These are phyloP conservation scores for Geotrichum siamense DNA, from an alignment of 1,139 yeast genomes.

Conservation along the genomic window DNA sequence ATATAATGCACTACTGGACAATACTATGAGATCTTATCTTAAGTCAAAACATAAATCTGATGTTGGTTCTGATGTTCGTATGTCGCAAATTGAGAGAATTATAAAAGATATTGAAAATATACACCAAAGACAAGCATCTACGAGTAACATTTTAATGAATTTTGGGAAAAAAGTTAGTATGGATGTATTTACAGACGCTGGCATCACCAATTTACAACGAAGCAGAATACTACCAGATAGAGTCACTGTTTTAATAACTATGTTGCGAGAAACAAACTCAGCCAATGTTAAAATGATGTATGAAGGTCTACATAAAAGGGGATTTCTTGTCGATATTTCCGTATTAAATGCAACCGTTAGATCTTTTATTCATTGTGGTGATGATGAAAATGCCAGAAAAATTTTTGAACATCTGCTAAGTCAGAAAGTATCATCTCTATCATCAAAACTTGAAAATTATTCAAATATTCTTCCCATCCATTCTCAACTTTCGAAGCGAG, in stretches of 20 bases:
- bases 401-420: conserved; percentile 9
- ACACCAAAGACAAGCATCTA: conserved; percentile 17
- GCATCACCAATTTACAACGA: conserved; percentile 17
- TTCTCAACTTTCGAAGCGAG: neutral
- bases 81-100: conserved; percentile 12
- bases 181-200: conserved; percentile 13
- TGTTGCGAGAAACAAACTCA: conserved; percentile 19
- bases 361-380: conserved; percentile 18
- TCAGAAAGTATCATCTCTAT: neutral
- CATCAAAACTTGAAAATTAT: neutral
- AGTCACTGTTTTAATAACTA: conserved; percentile 21
- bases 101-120: conserved; percentile 14
- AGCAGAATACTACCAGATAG: conserved; percentile 21
- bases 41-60: conserved; percentile 6
- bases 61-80: neutral
- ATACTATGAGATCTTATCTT: conserved; percentile 9
- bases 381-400: conserved; percentile 17
- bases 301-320: conserved; percentile 14
- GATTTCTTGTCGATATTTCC: conserved; percentile 19
- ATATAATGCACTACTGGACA: conserved; percentile 20
- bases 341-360: conserved; percentile 19
- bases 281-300: conserved; percentile 19
- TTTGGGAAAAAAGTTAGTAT: conserved; percentile 19
- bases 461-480: neutral
- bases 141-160: conserved; percentile 21